A percentile compares a stretch with the other conserved stretches of the same genome.
Conservation (phyloP, 139 green algal genomes). For the Desmodesmus armatus region DNA sequence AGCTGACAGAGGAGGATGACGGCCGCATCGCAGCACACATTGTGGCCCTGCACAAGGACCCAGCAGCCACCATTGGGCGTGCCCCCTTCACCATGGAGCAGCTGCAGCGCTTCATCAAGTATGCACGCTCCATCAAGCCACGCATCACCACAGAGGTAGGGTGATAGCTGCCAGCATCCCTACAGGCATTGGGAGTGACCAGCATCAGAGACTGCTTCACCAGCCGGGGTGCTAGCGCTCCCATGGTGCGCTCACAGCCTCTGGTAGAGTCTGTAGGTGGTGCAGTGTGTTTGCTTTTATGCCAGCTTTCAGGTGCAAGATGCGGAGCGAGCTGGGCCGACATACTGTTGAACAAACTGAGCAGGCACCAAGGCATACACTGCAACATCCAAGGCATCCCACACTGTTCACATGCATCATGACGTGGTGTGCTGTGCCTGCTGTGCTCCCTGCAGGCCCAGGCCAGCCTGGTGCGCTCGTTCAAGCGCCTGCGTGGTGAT, state of each 20-base stretch:
- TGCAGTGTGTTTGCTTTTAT: too few species aligned
- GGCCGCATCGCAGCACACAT: slow-evolving; percentile 87
- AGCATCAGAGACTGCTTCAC: too few species aligned
- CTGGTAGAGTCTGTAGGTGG: too few species aligned
- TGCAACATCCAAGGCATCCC: too few species aligned
- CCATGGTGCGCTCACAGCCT: too few species aligned
- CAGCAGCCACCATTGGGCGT: slow-evolving; percentile 50
- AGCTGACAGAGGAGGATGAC: slow-evolving; percentile 85
- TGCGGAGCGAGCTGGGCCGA: too few species aligned
- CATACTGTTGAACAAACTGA: too few species aligned
- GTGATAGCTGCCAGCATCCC: neutral
- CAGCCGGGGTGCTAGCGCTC: neutral
- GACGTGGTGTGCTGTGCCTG: too few species aligned
- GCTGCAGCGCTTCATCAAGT: slow-evolving; percentile 97
- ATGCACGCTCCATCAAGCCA: slow-evolving; percentile 90
- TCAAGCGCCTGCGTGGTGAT: slow-evolving; percentile 88
- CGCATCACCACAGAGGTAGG: slow-evolving; percentile 62
- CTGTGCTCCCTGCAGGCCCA: slow-evolving; percentile 78
- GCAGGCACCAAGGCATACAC: too few species aligned
- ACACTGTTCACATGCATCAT: neutral
- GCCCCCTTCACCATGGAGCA: slow-evolving; percentile 87
- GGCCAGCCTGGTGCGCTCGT: slow-evolving; percentile 79
- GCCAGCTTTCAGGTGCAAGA: too few species aligned
- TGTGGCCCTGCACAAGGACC: slow-evolving; percentile 73
- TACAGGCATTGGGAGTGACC: neutral